phyloP scores from a whole-genome alignment of 108 stramenopile genomes.

The Cyclotella baltica region DNA sequence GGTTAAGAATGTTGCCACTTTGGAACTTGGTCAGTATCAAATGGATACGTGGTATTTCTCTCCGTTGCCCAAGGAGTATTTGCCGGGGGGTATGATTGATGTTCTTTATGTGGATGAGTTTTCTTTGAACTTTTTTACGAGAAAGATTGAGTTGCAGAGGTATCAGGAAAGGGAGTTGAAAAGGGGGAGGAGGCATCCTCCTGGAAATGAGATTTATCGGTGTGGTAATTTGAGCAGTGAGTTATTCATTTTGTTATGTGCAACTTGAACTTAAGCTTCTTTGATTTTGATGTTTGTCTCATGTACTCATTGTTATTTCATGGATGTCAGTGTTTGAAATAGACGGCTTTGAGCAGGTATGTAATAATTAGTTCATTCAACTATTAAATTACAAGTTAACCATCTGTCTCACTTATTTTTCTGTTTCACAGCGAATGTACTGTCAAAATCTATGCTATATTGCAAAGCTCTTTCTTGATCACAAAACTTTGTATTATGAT shows the following conservation, averaged over 20 bases:
- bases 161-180: conserved; percentile 76
- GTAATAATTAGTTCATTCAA: too few relatives aligned
- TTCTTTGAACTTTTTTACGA: conserved; percentile 91
- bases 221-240: conserved; percentile 71
- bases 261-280: conserved; percentile 6
- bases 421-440: conserved; percentile 92
- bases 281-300: not conserved
- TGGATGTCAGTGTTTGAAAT: conserved; percentile 81
- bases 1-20: conserved; percentile 93
- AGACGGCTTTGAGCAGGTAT: conserved; percentile 81
- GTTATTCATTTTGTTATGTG: not conserved
- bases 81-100: conserved; percentile 77
- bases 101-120: conserved; percentile 98
- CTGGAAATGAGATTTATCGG: conserved; percentile 91
- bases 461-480: conserved; percentile 99
- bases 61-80: conserved; percentile 96
- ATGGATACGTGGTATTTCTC: conserved; percentile 99
- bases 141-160: conserved; percentile 90
- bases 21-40: conserved; percentile 90
- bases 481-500: conserved; percentile 99
- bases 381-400: too few relatives aligned
- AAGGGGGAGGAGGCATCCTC: conserved; percentile 77
- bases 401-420: too few relatives aligned
- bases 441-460: conserved; percentile 98
- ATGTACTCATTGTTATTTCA: too few relatives aligned